phyloP scores from a whole-genome alignment of 345 rosid genomes.

The Toxicodendron radicans region DNA sequence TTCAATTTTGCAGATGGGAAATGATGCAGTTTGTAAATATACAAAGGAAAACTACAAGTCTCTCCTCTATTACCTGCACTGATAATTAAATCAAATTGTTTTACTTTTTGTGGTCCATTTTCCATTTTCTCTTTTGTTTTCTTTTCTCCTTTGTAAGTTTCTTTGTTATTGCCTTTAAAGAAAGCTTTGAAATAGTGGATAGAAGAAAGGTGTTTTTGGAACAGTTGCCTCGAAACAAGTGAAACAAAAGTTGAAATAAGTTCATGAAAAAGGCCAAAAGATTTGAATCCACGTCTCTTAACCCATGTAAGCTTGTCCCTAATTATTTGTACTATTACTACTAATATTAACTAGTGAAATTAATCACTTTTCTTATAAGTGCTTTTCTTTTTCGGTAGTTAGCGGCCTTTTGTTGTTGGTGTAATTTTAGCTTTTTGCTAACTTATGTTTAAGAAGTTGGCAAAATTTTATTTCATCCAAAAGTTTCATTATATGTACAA shows the following conservation, averaged over 20 bases:
- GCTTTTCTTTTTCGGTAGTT: slow-evolving; percentile 17
- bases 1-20: slow-evolving; percentile 37
- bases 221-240: slow-evolving; percentile 31
- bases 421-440: no score
- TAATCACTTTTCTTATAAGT: slow-evolving; percentile 26
- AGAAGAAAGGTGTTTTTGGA: slow-evolving; percentile 23
- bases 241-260: slow-evolving; percentile 28
- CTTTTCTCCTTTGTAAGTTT: slow-evolving; percentile 1
- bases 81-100: background rate
- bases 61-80: no score
- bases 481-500: background rate
- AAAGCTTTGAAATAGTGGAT: slow-evolving; percentile 10
- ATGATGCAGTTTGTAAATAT: slow-evolving; percentile 23
- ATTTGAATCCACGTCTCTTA: slow-evolving; percentile 17
- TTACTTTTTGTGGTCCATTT: slow-evolving; percentile 16
- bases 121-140: slow-evolving; percentile 15
- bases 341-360: slow-evolving; percentile 11
- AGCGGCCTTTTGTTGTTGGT: slow-evolving; percentile 14
- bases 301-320: slow-evolving; percentile 16
- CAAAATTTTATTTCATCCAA: slow-evolving; percentile 16
- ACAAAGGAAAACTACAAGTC: background rate
- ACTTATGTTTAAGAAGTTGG: background rate
- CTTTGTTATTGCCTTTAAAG: slow-evolving; percentile 13
- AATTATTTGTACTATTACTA: slow-evolving; percentile 4
- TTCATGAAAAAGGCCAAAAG: slow-evolving; percentile 18